Percentiles rank a stretch among this genome's conserved stretches.
Conservation (phyloP, 106 monocot species). For the Acanthochlamys bracteata region DNA sequence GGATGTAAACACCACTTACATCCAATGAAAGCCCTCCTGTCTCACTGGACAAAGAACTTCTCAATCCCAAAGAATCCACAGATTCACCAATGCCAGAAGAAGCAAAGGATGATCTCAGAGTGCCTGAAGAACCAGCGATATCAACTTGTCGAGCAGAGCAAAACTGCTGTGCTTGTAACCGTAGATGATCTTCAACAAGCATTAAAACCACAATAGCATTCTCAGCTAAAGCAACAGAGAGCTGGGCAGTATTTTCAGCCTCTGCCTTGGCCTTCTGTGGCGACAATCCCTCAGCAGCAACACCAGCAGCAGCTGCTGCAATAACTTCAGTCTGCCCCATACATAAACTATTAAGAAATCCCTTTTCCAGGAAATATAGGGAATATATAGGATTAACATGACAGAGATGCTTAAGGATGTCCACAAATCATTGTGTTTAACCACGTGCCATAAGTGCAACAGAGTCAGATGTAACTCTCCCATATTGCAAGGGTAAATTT, state of each 20-base stretch:
- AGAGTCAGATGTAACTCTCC: too few relatives aligned
- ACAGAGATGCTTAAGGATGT: too few relatives aligned
- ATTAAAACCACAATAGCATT: slow-evolving; percentile 94
- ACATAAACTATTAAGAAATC: slow-evolving; percentile 35
- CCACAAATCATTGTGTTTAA: too few relatives aligned
- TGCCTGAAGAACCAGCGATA: slow-evolving; percentile 21
- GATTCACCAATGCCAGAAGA: slow-evolving; percentile 39
- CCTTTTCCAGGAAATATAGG: slow-evolving; percentile 6
- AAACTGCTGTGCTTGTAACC: slow-evolving; percentile 69
- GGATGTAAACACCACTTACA: too few relatives aligned
- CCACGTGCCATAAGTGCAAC: too few relatives aligned
- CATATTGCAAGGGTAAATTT: too few relatives aligned
- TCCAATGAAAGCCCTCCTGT: slow-evolving; percentile 76
- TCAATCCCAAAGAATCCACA: slow-evolving; percentile 30
- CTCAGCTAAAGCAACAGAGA: slow-evolving; percentile 92
- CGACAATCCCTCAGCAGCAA: slow-evolving; percentile 85
- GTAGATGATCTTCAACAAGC: slow-evolving; percentile 97
- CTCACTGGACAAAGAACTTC: slow-evolving; percentile 52
- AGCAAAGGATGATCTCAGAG: slow-evolving; percentile 27
- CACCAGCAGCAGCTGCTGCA: slow-evolving; percentile 95
- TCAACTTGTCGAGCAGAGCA: slow-evolving; percentile 28
- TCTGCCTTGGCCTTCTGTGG: slow-evolving; percentile 74
- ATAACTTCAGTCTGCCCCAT: slow-evolving; percentile 90
- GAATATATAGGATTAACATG: too few relatives aligned
- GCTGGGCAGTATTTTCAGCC: slow-evolving; percentile 82